These are phyloP conservation scores for Hypoxylon fragiforme DNA, from an alignment of 495 filamentous ascomycete genomes.

Conservation along the genomic window DNA sequence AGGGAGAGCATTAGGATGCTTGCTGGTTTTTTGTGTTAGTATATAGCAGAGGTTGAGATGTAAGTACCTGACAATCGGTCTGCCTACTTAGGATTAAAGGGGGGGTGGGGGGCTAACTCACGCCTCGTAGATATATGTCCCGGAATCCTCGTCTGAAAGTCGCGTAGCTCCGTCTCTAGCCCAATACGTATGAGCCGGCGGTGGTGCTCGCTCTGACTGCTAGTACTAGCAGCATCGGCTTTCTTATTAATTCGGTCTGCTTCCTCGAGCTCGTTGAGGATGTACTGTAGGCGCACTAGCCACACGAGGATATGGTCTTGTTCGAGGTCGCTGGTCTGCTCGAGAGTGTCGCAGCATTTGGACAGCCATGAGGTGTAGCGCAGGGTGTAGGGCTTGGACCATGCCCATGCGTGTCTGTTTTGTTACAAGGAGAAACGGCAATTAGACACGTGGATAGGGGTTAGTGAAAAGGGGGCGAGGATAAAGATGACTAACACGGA, in stretches of 20 bases:
- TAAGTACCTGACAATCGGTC: no score
- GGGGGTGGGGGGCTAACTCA: conserved; percentile 6
- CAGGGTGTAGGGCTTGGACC: conserved; percentile 35
- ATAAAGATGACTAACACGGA: conserved; percentile 39
- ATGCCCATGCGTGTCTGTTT: conserved; percentile 39
- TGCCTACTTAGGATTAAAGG: background rate
- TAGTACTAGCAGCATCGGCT: conserved; percentile 15
- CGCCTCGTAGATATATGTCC: conserved; percentile 25
- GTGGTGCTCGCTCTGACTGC: conserved; percentile 41
- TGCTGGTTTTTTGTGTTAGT: conserved; percentile 26
- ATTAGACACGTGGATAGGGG: background rate
- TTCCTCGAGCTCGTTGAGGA: conserved; percentile 43
- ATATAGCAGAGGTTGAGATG: background rate
- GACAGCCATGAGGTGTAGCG: conserved; percentile 40
- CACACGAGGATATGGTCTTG: conserved; percentile 46
- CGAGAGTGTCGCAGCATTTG: conserved; percentile 41
- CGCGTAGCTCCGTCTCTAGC: conserved; percentile 46
- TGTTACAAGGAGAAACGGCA: conserved; percentile 5
- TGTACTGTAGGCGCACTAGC: conserved; percentile 45
- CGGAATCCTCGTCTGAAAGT: conserved; percentile 44
- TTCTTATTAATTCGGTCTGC: conserved; percentile 29
- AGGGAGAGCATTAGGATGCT: conserved; percentile 39
- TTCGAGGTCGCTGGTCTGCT: conserved; percentile 32
- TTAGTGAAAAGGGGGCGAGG: background rate
- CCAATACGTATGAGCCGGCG: conserved; percentile 45